Evolutionary conservation across 2,329 filamentous ascomycete genomes (phyloP), one percentile per base, ranked within the genome.

Genomic region (Epichloe coenophiala): DNA sequence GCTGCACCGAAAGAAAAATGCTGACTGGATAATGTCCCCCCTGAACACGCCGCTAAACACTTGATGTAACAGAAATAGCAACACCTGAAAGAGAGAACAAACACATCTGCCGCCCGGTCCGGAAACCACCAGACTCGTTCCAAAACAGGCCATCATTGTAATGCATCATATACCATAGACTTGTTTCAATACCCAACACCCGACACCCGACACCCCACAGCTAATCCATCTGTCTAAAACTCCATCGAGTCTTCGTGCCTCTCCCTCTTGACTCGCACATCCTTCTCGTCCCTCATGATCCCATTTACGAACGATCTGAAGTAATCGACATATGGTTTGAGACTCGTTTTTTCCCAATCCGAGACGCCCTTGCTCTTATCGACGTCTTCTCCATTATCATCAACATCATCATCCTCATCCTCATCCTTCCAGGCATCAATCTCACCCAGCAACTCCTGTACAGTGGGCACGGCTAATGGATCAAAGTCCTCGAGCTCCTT

Each of bases 281-380:
- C 81, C 55, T 73, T 73, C 64, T 84, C 82, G 52, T 95, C 91
- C 65, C 84, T 90, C 65, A 96, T 75, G 50, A 98, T 66, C 0
- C 72, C 76, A 9, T 80, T 76, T 7, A 97, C 88, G 67, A 96
- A 95, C 1, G 75, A 77, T 58, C 86, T 78, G 68, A 98, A 97
- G 58, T 84, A 83, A 52, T 97, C 90, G 37, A 97, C 81, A 64
- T 95, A 97, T 8, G 89, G 88, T 71, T 86, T 95, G 62, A 98
- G 68, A 57, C 88, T 88, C 23, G 93, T 98, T 79, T 97, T 98
- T 69, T 98, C 91, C 83, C 91, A 97, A 63, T 98, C 93, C 57
- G 84, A 78, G 45, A 86, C 60, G 51, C 57, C 59, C 59, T 69
- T 71, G 3, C 56, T 53, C 39, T 56, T 65, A 33, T 60, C 61